A percentile compares a stretch with the other conserved stretches of the same genome.
These are phyloP conservation scores for Metschnikowia reukaufii DNA, from an alignment of 805 yeast genomes.

Conservation along the genomic window DNA sequence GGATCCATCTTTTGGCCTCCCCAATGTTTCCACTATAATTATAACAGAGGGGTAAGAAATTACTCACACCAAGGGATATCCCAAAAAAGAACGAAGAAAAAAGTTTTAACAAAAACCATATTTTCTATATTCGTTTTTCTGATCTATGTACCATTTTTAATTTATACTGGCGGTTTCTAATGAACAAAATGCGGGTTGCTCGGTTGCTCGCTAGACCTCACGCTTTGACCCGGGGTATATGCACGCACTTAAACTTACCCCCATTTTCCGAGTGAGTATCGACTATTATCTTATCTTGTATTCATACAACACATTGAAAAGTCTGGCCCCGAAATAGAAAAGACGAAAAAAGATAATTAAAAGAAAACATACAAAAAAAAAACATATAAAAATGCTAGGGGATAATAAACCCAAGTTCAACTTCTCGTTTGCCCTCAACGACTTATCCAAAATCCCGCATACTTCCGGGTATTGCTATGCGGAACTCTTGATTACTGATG, in stretches of 20 bases:
- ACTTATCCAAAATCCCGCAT: constrained; percentile 83
- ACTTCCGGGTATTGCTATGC: constrained; percentile 66
- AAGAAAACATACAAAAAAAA: background rate
- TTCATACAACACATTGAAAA: background rate
- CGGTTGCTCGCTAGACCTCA: too few species aligned
- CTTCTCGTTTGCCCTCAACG: constrained; percentile 58
- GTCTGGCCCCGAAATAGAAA: background rate
- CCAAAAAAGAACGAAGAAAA: too few species aligned
- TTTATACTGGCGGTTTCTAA: too few species aligned
- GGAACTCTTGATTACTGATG: constrained; percentile 60
- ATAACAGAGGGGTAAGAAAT: too few species aligned
- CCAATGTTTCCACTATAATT: too few species aligned
- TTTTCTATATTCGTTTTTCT: too few species aligned
- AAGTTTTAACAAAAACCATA: too few species aligned
- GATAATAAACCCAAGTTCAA: constrained; percentile 60
- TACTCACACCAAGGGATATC: too few species aligned
- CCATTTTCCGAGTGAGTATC: background rate
- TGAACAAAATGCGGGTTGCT: background rate
- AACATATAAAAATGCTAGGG: constrained; percentile 11
- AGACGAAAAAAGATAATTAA: background rate
- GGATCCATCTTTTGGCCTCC: too few species aligned
- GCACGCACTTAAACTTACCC: background rate
- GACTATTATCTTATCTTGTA: background rate
- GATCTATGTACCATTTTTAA: too few species aligned
- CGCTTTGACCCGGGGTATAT: background rate